phyloP scores from a whole-genome alignment of 805 yeast species.

The Gaillardinia entomophila region DNA sequence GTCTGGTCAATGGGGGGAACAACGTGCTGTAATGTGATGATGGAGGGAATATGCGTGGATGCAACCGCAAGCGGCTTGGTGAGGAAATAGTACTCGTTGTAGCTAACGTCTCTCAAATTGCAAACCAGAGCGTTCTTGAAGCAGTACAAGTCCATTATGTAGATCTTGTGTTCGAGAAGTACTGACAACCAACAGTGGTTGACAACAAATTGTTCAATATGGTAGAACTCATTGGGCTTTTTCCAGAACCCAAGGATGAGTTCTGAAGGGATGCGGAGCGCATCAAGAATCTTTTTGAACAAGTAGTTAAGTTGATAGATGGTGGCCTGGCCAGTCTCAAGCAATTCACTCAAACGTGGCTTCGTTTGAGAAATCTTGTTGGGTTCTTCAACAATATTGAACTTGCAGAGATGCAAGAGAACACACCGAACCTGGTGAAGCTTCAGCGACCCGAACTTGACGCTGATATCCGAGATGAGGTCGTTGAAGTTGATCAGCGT shows the following conservation, averaged over 20 bases:
- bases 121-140: conserved; percentile 28
- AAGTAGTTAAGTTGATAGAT: conserved; percentile 73
- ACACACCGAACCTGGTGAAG: conserved; percentile 55
- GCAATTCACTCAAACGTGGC: conserved; percentile 37
- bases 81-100: conserved; percentile 66
- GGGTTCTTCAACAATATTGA: conserved; percentile 40
- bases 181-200: conserved; percentile 91
- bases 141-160: conserved; percentile 61
- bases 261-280: conserved; percentile 68
- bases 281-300: conserved; percentile 65
- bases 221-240: conserved; percentile 60
- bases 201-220: conserved; percentile 44
- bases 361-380: conserved; percentile 31
- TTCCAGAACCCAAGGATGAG: conserved; percentile 80
- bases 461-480: conserved; percentile 34
- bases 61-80: conserved; percentile 70
- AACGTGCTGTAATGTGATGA: conserved; percentile 76
- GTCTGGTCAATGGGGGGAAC: conserved; percentile 77
- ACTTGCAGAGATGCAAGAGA: conserved; percentile 63
- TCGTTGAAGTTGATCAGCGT: conserved; percentile 31
- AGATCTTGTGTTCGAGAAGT: conserved; percentile 67
- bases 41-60: conserved; percentile 82
- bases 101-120: conserved; percentile 20
- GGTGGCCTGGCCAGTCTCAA: conserved; percentile 48
- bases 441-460: conserved; percentile 32